A percentile compares a stretch with the other conserved stretches of the same genome.
Conservation (phyloP, 176 grass and related monocot genomes). For the Hordeum marinum region DNA sequence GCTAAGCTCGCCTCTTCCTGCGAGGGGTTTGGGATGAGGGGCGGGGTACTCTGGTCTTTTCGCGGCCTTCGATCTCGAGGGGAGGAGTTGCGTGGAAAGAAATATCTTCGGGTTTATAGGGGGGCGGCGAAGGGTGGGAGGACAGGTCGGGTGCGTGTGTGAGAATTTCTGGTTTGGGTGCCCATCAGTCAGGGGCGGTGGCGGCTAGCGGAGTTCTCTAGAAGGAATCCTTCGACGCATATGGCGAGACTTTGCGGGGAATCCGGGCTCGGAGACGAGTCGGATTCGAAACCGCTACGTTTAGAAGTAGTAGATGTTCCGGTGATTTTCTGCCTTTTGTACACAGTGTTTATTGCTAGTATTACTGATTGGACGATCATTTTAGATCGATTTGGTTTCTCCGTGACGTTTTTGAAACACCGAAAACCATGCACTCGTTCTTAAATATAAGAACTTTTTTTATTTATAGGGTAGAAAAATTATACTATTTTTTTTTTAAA, state of each 20-base stretch:
- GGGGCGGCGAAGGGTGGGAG: not conserved
- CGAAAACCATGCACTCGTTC: too few species aligned
- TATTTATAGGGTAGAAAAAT: too few species aligned
- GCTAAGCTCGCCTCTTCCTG: not conserved
- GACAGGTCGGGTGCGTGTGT: not conserved
- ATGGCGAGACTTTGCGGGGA: not conserved
- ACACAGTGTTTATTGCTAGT: too few species aligned
- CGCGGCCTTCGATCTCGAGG: not conserved
- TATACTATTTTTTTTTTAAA: too few species aligned
- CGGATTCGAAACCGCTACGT: not conserved
- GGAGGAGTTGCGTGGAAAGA: not conserved
- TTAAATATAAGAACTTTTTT: too few species aligned
- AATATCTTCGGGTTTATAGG: slow-evolving; percentile 41
- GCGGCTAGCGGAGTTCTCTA: not conserved
- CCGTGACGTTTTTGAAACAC: too few species aligned
- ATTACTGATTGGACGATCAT: too few species aligned
- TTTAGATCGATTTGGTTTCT: too few species aligned
- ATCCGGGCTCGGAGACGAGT: not conserved
- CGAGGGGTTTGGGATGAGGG: not conserved
- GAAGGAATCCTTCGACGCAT: not conserved
- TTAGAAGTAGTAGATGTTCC: not conserved
- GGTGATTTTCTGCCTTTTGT: too few species aligned
- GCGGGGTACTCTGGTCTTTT: slow-evolving; percentile 24
- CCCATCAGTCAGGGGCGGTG: not conserved
- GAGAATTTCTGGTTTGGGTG: not conserved